Evolutionary conservation across 305 asterid genomes (phyloP), one percentile per base, ranked within the genome.

Genomic region (Plantago rigida): DNA sequence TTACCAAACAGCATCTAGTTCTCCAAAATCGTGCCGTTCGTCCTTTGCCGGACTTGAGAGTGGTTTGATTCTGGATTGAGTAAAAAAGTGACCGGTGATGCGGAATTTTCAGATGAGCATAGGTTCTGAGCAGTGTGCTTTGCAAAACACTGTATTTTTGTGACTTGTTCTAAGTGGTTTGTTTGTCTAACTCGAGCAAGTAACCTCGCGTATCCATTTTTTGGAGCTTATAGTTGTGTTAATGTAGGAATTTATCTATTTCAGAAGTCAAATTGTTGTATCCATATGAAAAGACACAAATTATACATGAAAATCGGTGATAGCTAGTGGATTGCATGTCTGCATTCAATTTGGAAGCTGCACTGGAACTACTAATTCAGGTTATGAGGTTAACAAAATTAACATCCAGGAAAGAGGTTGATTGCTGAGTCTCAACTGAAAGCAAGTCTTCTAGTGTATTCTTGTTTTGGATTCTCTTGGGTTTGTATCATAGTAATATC

Each of bases 111-210:
- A 22, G 26, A 22, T 22, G 36, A 26, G 13, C 29, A 50, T 24
- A 13, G 55, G 55, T 50, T 12, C 29, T 15, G 10, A 50, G 54
- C 29, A 15, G 22, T 17, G 29, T 22, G 56, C 10, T 22, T 51
- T 51, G 31, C 56, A 9, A n/a, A 51, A 10, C 31, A 51, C 14
- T 0, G 3, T 3, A 5, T 2, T 51, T 22, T 19, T 51, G 7
- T 31, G 39, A 31, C 56, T 17, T 51, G 56, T 51, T 9, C 22
- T 50, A 8, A 34, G 36, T 56, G 29, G 61, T 56, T 41, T 36
- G 24, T 12, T 56, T 55, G 60, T 55, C 9, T 12, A 13, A 0
- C 44, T 7, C 4, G 19, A 17, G 19, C 19, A 17, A 17, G 19
- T 0, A 0, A 17, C 19, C 19, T 22, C 26, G 26, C 26, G 26